Evolutionary conservation across 106 monocot species (phyloP).

Genomic region (Acorus gramineus): DNA sequence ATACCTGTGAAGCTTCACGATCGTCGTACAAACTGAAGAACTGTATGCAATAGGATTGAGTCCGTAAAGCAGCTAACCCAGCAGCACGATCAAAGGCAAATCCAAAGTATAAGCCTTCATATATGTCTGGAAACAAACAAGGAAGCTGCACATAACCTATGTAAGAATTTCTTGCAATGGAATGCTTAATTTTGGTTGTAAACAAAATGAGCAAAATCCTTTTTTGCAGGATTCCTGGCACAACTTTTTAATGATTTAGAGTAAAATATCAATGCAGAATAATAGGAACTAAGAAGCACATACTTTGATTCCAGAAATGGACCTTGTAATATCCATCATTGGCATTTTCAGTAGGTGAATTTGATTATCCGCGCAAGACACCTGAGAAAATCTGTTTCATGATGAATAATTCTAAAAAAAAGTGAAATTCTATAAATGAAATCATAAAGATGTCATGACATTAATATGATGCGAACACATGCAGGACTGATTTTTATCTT

Average conservation of each 20-base stretch:
- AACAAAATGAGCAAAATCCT: too few species aligned
- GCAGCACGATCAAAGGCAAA: slow-evolving; percentile 44
- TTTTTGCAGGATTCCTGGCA: too few species aligned
- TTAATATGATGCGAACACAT: too few species aligned
- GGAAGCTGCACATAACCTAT: slow-evolving; percentile 52
- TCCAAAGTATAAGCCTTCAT: slow-evolving; percentile 14
- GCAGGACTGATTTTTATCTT: too few species aligned
- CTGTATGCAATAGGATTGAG: slow-evolving; percentile 66
- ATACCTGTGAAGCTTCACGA: slow-evolving; percentile 70
- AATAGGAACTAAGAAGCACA: slow-evolving; percentile 1
- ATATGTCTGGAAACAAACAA: slow-evolving; percentile 42
- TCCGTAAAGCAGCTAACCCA: slow-evolving; percentile 52
- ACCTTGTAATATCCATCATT: slow-evolving; percentile 61
- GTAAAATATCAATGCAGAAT: too few species aligned
- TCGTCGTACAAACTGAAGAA: slow-evolving; percentile 78
- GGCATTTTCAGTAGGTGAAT: slow-evolving; percentile 90
- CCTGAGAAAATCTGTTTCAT: slow-evolving; percentile 38
- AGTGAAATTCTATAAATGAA: not conserved
- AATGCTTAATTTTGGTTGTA: not conserved
- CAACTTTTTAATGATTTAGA: too few species aligned
- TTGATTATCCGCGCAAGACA: slow-evolving; percentile 83
- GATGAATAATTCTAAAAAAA: not conserved
- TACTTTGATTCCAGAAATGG: slow-evolving; percentile 95
- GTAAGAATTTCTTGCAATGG: slow-evolving; percentile 4
- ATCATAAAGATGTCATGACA: not conserved